phyloP scores from a whole-genome alignment of 208 protist genomes.

The Porcisia deanei region DNA sequence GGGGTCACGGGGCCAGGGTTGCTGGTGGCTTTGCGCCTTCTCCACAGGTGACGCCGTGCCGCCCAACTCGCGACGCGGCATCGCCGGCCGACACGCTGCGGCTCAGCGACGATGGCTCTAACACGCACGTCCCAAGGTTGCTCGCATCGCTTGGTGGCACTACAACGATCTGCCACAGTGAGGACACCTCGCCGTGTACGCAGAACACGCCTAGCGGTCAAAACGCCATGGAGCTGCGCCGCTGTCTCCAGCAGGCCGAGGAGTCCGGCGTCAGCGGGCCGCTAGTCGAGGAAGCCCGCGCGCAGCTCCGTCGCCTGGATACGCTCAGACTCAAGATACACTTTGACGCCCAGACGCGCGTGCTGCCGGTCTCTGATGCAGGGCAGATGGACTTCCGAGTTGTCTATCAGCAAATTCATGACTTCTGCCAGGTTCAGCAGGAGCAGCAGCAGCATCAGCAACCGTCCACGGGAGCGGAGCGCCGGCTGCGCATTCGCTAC shows the following conservation, averaged over 20 bases:
- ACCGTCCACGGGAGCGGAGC: slow-evolving; percentile 17
- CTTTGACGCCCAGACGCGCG: slow-evolving; percentile 68
- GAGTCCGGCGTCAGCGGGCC: slow-evolving; percentile 44
- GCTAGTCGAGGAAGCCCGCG: slow-evolving; percentile 47
- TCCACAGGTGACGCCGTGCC: slow-evolving; percentile 19
- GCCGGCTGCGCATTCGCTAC: slow-evolving; percentile 75
- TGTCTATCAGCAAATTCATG: slow-evolving; percentile 61
- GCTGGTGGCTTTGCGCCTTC: slow-evolving; percentile 5
- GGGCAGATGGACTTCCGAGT: slow-evolving; percentile 42
- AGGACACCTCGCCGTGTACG: neutral
- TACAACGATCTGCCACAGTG: neutral
- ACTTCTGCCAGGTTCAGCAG: slow-evolving; percentile 49
- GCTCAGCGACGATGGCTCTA: slow-evolving; percentile 16
- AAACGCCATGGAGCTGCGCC: slow-evolving; percentile 32
- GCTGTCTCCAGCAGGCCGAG: slow-evolving; percentile 41
- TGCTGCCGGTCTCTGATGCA: slow-evolving; percentile 52
- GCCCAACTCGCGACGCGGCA: neutral
- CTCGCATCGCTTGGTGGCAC: neutral
- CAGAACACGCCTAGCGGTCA: neutral
- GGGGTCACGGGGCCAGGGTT: neutral
- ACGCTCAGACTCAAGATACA: slow-evolving; percentile 74
- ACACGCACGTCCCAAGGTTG: neutral
- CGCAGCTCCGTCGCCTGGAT: slow-evolving; percentile 35
- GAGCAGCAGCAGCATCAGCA: neutral
- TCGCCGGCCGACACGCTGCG: slow-evolving; percentile 3